Conservation (phyloP, 1,139 yeast genomes). For the Pichia sp. region DNA sequence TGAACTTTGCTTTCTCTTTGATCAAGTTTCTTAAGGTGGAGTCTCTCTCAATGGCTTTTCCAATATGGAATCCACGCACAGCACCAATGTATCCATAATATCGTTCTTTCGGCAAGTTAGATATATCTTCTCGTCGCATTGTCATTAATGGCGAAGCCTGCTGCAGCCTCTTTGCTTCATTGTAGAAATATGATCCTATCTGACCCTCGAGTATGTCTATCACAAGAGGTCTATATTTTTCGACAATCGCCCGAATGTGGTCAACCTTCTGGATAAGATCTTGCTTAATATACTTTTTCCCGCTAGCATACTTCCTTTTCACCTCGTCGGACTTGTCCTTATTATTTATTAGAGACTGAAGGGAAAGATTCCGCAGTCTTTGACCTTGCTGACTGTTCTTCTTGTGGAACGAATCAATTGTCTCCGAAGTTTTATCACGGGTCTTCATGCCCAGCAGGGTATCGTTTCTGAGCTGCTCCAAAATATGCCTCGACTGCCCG, state of each 20-base stretch:
- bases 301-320: conserved; percentile 20
- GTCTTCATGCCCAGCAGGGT: not conserved
- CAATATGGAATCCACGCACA: conserved; percentile 43
- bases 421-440: not conserved
- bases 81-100: conserved; percentile 63
- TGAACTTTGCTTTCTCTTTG: conserved; percentile 31
- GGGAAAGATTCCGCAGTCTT: not conserved
- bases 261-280: conserved; percentile 14
- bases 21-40: conserved; percentile 34
- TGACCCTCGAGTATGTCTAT: conserved; percentile 44
- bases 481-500: not conserved
- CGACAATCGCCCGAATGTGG: conserved; percentile 31
- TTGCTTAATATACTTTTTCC: conserved; percentile 21
- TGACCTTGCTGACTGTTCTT: not conserved
- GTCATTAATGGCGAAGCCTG: conserved; percentile 39
- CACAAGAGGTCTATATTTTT: conserved; percentile 35
- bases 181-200: conserved; percentile 45
- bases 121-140: conserved; percentile 46
- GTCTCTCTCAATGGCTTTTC: conserved; percentile 38
- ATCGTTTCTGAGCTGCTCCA: not conserved
- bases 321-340: conserved; percentile 19
- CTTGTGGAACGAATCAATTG: conserved; percentile 3
- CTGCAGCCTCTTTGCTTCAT: conserved; percentile 41
- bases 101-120: conserved; percentile 42
- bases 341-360: conserved; percentile 5